Conservation (phyloP, 495 filamentous ascomycete species). For the Lasiosphaeriaceae sp. region DNA sequence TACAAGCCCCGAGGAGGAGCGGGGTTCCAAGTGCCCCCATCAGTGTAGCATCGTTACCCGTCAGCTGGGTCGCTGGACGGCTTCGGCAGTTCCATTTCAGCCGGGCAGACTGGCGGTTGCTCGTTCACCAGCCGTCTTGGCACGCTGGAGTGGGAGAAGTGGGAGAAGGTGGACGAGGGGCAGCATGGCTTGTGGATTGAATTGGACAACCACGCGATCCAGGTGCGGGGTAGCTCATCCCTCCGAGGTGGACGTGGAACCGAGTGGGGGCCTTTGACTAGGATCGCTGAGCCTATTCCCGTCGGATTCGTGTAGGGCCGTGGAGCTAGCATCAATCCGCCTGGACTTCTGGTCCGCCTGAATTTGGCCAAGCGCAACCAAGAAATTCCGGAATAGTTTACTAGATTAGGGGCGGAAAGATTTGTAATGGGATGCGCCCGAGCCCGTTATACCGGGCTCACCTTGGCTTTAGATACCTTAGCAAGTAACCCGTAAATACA, state of each 20-base stretch:
- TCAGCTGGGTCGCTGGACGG: constrained; percentile 1
- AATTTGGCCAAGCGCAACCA: too few relatives aligned
- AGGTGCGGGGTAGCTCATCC: not conserved
- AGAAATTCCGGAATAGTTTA: too few relatives aligned
- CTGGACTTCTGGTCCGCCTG: too few relatives aligned
- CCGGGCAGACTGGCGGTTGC: not conserved
- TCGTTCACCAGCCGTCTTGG: constrained; percentile 17
- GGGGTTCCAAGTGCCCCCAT: not conserved
- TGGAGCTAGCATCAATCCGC: too few relatives aligned
- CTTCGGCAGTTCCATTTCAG: constrained; percentile 12
- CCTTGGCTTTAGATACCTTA: too few relatives aligned
- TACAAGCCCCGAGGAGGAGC: not conserved
- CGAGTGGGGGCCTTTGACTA: too few relatives aligned
- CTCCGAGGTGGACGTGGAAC: not conserved
- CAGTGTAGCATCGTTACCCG: constrained; percentile 5
- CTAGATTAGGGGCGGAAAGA: too few relatives aligned
- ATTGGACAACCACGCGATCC: not conserved
- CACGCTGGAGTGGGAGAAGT: not conserved
- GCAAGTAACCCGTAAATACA: too few relatives aligned
- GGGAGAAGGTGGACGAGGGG: not conserved
- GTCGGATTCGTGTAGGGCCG: too few relatives aligned
- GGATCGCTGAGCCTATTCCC: too few relatives aligned
- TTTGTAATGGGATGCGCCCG: too few relatives aligned
- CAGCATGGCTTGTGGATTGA: not conserved
- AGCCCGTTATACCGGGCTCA: too few relatives aligned